Evolutionary conservation across 148 eudicot species (phyloP).

Genomic region (Nepenthes gracilis): DNA sequence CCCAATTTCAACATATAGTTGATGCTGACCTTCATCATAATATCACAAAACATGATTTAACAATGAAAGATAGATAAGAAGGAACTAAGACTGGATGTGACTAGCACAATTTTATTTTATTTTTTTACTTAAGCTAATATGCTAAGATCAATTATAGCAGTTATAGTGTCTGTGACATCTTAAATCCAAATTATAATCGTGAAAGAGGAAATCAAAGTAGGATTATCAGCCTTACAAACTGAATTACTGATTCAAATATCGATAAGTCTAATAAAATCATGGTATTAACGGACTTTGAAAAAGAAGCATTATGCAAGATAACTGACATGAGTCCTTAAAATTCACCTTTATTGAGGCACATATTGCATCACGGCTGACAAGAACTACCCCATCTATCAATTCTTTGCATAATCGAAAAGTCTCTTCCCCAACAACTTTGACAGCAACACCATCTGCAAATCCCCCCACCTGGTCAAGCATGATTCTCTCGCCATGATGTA

Average conservation of each 20-base stretch:
- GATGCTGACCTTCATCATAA: too few species aligned
- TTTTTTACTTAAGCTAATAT: background rate
- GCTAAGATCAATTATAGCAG: background rate
- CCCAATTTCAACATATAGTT: too few species aligned
- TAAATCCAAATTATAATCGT: background rate
- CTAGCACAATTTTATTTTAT: too few species aligned
- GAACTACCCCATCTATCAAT: conserved; percentile 86
- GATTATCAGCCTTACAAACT: too few species aligned
- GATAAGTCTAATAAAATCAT: too few species aligned
- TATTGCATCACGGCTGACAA: conserved; percentile 95
- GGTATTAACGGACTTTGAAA: background rate
- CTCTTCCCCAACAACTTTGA: conserved; percentile 93
- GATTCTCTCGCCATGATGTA: conserved; percentile 74
- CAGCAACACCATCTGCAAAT: conserved; percentile 98
- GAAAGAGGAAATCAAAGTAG: too few species aligned
- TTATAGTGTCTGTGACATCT: background rate
- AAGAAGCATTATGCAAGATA: background rate
- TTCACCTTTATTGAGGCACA: conserved; percentile 97
- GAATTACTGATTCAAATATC: too few species aligned
- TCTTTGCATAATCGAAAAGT: conserved; percentile 77
- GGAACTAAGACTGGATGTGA: too few species aligned
- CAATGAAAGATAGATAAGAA: too few species aligned
- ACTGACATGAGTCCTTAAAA: background rate
- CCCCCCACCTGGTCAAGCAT: conserved; percentile 93
- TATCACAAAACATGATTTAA: too few species aligned